Conservation (phyloP, 768 basidiomycete genomes). For the Suillus clintonianus region DNA sequence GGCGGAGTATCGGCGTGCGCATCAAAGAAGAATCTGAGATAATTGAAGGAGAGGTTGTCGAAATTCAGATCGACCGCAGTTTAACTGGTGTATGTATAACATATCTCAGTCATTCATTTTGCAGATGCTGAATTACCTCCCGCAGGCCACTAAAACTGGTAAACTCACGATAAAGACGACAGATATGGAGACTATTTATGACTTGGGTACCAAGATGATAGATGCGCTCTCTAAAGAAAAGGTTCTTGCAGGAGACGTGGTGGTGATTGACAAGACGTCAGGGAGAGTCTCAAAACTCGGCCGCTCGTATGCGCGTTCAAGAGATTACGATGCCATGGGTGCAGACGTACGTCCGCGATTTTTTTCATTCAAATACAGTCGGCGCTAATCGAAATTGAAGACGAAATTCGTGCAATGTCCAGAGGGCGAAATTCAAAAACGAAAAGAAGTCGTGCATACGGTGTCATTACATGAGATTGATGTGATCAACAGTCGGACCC, state of each 20-base stretch:
- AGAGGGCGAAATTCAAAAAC: conserved; percentile 96
- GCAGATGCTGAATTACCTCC: neutral
- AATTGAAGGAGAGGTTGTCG: conserved; percentile 97
- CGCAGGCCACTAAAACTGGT: conserved; percentile 94
- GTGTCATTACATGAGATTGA: conserved; percentile 99
- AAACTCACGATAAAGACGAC: conserved; percentile 97
- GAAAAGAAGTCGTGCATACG: conserved; percentile 96
- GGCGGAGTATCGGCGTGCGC: conserved; percentile 93
- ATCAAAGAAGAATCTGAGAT: conserved; percentile 98
- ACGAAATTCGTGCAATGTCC: conserved; percentile 99
- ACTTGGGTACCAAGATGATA: conserved; percentile 99
- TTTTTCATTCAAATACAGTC: neutral
- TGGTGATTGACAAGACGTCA: conserved; percentile 96
- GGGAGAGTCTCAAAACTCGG: conserved; percentile 97
- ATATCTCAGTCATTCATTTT: neutral
- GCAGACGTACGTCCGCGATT: conserved; percentile 74
- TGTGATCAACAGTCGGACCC: conserved; percentile 97
- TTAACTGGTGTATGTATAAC: conserved; percentile 77
- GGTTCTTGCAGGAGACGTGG: conserved; percentile 90
- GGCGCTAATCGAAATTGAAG: conserved; percentile 40
- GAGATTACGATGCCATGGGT: conserved; percentile 99
- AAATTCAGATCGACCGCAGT: conserved; percentile 97
- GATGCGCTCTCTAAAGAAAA: conserved; percentile 97
- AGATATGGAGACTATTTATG: conserved; percentile 99
- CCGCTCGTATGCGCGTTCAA: conserved; percentile 92